Conservation (phyloP, 2,329 filamentous ascomycete species). For the Xylariaceae sp. region DNA sequence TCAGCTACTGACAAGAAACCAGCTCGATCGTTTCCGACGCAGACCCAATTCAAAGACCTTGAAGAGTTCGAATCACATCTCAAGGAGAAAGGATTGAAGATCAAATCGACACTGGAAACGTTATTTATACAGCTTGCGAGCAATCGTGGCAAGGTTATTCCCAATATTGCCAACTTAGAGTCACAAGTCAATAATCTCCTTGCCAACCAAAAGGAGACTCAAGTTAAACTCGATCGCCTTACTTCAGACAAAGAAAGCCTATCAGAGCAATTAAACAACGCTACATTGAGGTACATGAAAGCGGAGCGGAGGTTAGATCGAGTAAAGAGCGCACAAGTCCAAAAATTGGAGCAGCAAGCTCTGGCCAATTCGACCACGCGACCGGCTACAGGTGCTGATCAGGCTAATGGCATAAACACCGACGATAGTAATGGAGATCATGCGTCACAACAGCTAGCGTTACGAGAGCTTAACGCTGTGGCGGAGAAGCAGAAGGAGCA, state of each 20-base stretch:
- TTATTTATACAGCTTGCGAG: conserved; percentile 67
- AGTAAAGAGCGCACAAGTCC: conserved; percentile 84
- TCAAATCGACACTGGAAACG: conserved; percentile 74
- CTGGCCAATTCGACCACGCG: conserved; percentile 68
- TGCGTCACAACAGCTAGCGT: conserved; percentile 75
- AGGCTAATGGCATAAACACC: conserved; percentile 62
- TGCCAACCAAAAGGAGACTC: conserved; percentile 81
- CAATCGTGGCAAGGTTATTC: conserved; percentile 61
- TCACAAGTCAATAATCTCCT: conserved; percentile 76
- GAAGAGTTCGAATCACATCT: conserved; percentile 84
- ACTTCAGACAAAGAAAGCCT: conserved; percentile 82
- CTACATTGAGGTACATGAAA: conserved; percentile 89
- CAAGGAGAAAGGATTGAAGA: conserved; percentile 74
- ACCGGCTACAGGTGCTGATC: conserved; percentile 50
- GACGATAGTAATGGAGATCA: conserved; percentile 62
- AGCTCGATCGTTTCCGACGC: conserved; percentile 64
- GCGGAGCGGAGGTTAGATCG: conserved; percentile 95
- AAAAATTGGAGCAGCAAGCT: conserved; percentile 90
- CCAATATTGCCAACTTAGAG: conserved; percentile 77
- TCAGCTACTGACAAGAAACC: conserved; percentile 33
- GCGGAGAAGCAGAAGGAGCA: conserved; percentile 88
- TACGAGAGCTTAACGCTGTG: conserved; percentile 78
- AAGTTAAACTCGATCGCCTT: conserved; percentile 77
- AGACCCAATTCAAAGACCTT: conserved; percentile 67
- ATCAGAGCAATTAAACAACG: conserved; percentile 84